These are phyloP conservation scores for Chaetothyriales sp. DNA, from an alignment of 2,329 filamentous ascomycete genomes.

Conservation along the genomic window DNA sequence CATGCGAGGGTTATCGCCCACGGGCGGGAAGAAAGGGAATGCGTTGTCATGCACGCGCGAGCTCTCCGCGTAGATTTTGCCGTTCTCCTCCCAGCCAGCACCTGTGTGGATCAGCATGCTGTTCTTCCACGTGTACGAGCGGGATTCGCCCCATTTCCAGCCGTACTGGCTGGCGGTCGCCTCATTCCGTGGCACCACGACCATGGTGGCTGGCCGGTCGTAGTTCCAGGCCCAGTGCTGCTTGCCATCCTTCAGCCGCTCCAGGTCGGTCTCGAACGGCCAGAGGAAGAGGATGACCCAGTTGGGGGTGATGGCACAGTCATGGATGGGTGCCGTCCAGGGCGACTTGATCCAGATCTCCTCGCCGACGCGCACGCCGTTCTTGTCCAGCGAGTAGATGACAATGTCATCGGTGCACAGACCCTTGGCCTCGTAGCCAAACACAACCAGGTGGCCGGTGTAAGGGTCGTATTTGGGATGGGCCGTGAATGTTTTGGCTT, in stretches of 20 bases:
- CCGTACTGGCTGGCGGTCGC: neutral
- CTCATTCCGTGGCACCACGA: slow-evolving; percentile 3
- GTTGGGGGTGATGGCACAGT: slow-evolving; percentile 5
- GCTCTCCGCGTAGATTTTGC: slow-evolving; percentile 4
- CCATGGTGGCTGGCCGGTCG: slow-evolving; percentile 2
- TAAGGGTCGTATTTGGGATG: slow-evolving; percentile 32
- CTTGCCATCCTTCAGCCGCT: slow-evolving; percentile 4
- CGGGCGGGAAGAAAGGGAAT: slow-evolving; percentile 4
- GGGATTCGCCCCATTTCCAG: slow-evolving; percentile 2
- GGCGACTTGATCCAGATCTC: slow-evolving; percentile 28
- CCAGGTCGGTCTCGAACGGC: slow-evolving; percentile 6
- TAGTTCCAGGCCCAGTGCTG: slow-evolving; percentile 7
- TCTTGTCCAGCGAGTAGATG: slow-evolving; percentile 25
- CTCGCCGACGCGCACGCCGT: slow-evolving; percentile 23
- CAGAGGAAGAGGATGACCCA: slow-evolving; percentile 3
- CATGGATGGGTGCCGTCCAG: slow-evolving; percentile 21
- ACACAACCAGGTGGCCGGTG: slow-evolving; percentile 28
- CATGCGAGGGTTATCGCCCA: neutral
- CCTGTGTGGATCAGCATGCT: slow-evolving; percentile 5
- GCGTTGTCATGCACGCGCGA: slow-evolving; percentile 4
- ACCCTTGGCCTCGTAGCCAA: slow-evolving; percentile 27
- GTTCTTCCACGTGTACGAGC: slow-evolving; percentile 5
- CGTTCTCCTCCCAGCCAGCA: slow-evolving; percentile 3
- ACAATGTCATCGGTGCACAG: slow-evolving; percentile 21
- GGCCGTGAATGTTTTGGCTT: slow-evolving; percentile 28